Conservation (phyloP, 1,284 basidiomycete species). For the Malassezia brasiliensis region DNA sequence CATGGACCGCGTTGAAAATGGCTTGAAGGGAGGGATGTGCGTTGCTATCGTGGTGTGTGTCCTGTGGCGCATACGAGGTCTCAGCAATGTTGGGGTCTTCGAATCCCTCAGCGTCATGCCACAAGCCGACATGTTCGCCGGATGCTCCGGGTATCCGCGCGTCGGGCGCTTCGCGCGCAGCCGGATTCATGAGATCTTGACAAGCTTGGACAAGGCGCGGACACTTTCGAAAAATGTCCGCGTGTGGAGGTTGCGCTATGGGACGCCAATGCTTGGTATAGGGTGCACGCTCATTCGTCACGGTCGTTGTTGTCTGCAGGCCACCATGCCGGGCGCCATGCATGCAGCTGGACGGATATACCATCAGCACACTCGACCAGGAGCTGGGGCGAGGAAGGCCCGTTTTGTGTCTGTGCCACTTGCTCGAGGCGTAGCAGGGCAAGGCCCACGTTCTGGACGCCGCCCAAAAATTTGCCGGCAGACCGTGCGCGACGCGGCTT, state of each 20-base stretch:
- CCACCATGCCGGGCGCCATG: background rate
- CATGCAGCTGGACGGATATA: background rate
- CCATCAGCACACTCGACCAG: slow-evolving; percentile 4
- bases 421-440: slow-evolving; percentile 36
- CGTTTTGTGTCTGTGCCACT: slow-evolving; percentile 17
- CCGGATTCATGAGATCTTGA: no score
- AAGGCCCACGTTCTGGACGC: slow-evolving; percentile 36
- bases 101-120: background rate
- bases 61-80: background rate
- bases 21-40: background rate
- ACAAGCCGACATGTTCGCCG: background rate
- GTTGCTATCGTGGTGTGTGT: background rate
- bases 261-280: no score
- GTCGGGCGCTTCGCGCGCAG: no score
- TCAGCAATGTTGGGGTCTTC: background rate
- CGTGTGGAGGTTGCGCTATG: background rate
- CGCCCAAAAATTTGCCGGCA: slow-evolving; percentile 33
- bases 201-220: no score
- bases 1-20: slow-evolving; percentile 9
- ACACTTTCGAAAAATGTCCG: background rate
- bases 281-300: no score
- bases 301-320: background rate
- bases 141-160: background rate
- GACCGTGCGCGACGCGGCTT: slow-evolving; percentile 16
- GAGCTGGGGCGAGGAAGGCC: background rate